These are phyloP conservation scores for Seiridium cupressi DNA, from an alignment of 2,329 filamentous ascomycete genomes.

Conservation along the genomic window DNA sequence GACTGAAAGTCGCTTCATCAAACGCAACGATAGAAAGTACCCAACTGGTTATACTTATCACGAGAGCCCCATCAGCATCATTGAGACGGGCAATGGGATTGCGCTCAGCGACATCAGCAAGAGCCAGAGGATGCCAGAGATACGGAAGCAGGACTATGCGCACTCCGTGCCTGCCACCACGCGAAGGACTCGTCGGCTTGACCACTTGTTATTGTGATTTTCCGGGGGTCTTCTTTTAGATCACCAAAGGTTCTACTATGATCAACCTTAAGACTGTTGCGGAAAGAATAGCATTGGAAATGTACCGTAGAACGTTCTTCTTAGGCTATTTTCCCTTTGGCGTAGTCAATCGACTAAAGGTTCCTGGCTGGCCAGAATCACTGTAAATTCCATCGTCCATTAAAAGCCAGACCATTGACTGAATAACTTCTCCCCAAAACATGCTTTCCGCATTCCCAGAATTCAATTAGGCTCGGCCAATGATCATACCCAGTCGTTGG, in stretches of 20 bases:
- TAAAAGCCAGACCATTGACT: too few species aligned
- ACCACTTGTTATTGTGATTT: not conserved
- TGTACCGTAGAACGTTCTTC: too few species aligned
- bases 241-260: too few species aligned
- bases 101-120: constrained; percentile 21
- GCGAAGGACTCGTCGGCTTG: not conserved
- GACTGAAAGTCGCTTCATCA: not conserved
- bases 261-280: too few species aligned
- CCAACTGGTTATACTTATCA: constrained; percentile 6
- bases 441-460: too few species aligned
- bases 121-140: constrained; percentile 16
- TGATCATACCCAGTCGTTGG: not conserved
- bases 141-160: constrained; percentile 3
- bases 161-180: not conserved
- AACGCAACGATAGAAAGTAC: not conserved
- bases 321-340: too few species aligned
- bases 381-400: too few species aligned
- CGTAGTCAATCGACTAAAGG: too few species aligned
- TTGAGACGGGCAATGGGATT: constrained; percentile 29
- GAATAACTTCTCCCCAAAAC: too few species aligned
- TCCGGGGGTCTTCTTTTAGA: not conserved
- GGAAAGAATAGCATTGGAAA: too few species aligned
- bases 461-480: too few species aligned
- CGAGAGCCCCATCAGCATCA: constrained; percentile 16
- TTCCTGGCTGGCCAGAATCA: too few species aligned